phyloP scores from a whole-genome alignment of 2,329 filamentous ascomycete species.

The Fusarium lateritium region DNA sequence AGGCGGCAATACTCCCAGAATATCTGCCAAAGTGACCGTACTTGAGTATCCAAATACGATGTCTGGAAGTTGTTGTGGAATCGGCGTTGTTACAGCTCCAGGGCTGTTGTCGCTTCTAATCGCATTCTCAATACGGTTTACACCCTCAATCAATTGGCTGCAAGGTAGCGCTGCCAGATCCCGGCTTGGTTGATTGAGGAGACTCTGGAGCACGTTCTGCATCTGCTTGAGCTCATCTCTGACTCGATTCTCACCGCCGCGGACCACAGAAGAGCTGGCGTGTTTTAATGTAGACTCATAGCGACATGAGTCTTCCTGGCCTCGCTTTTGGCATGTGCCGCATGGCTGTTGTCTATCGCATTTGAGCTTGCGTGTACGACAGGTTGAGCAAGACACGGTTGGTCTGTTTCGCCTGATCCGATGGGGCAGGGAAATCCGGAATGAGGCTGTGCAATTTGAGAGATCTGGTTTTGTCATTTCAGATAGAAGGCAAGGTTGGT shows the following conservation, averaged over 20 bases:
- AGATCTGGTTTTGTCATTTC: background rate
- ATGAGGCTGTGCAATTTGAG: background rate
- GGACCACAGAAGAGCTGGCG: rapidly evolving
- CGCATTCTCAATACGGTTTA: background rate
- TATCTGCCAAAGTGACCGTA: background rate
- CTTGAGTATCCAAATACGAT: background rate
- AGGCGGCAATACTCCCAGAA: conserved; percentile 9
- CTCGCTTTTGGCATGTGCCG: conserved; percentile 12
- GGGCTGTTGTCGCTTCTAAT: rapidly evolving
- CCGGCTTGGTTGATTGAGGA: background rate
- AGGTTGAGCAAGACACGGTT: conserved; percentile 13
- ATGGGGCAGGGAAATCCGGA: conserved; percentile 2
- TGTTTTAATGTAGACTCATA: background rate
- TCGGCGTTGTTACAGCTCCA: rapidly evolving
- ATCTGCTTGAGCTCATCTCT: conserved; percentile 27
- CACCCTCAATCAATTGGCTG: background rate
- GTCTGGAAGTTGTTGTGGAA: background rate
- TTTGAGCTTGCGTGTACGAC: conserved; percentile 22
- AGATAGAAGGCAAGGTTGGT: too few relatives aligned
- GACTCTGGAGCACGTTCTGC: conserved; percentile 9
- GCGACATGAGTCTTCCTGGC: background rate
- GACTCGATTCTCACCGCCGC: background rate
- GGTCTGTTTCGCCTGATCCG: conserved; percentile 16
- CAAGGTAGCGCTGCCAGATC: background rate
- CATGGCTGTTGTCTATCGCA: conserved; percentile 32